These are phyloP conservation scores for Dunaliella salina DNA, from an alignment of 163 green algal genomes.

Conservation along the genomic window DNA sequence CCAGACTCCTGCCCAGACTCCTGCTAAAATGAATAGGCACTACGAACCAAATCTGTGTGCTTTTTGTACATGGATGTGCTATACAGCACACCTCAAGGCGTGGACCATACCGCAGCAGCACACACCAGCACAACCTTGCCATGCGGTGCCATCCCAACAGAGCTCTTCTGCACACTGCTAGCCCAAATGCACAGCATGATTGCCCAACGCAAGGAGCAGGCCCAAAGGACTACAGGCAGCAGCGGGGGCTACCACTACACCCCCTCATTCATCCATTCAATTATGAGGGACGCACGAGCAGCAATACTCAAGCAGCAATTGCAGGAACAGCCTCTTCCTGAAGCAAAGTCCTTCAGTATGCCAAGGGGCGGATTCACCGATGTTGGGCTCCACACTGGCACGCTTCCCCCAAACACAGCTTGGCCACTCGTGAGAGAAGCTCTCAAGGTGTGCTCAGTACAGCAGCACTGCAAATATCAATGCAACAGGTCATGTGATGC, in stretches of 20 bases:
- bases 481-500: too few species aligned
- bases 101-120: neutral
- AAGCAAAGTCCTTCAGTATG: neutral
- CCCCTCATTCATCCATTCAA: neutral
- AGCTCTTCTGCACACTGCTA: neutral
- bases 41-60: too few species aligned
- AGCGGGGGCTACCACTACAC: neutral
- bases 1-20: too few species aligned
- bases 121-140: neutral
- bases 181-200: neutral
- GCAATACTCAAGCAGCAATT: neutral
- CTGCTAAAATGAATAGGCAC: too few species aligned
- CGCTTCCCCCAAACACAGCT: constrained; percentile 18
- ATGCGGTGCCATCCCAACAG: neutral
- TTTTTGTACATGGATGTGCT: too few species aligned
- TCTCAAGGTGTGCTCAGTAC: neutral
- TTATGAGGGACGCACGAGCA: neutral
- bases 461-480: too few species aligned
- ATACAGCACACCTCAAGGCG: too few species aligned
- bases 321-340: too few species aligned
- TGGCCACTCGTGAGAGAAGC: constrained; percentile 6
- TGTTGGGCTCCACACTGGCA: constrained; percentile 32
- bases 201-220: neutral
- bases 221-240: neutral
- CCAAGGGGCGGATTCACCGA: constrained; percentile 26